Evolutionary conservation across 352 stramenopile genomes (phyloP).

Genomic region (Poterioochromonas sp.): DNA sequence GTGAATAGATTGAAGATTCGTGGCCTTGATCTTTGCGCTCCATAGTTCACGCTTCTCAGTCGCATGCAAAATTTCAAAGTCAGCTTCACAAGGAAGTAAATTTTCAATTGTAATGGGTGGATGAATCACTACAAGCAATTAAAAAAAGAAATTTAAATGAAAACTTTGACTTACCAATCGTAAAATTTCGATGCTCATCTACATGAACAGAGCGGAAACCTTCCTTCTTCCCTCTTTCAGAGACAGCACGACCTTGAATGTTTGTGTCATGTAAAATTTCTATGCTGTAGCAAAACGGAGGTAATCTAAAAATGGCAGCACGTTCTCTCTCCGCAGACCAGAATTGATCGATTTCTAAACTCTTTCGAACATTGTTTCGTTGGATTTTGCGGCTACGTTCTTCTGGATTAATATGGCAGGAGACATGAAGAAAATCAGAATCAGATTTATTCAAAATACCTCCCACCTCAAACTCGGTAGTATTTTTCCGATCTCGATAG

Average conservation of each 20-base stretch:
- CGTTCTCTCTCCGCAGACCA: not conserved
- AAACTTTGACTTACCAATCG: not conserved
- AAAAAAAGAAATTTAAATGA: not conserved
- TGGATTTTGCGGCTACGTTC: not conserved
- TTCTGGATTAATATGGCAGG: not conserved
- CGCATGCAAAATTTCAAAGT: conserved; percentile 67
- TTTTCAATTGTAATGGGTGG: conserved; percentile 71
- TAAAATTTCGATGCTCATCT: not conserved
- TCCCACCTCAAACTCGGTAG: not conserved
- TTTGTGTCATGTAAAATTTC: not conserved
- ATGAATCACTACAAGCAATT: conserved; percentile 53
- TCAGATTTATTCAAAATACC: not conserved
- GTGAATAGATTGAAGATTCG: conserved; percentile 55
- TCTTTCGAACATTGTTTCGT: not conserved
- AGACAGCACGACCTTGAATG: not conserved
- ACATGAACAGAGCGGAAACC: not conserved
- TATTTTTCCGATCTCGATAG: not conserved
- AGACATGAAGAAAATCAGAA: not conserved
- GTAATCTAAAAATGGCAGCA: too few relatives aligned
- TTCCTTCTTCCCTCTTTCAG: not conserved
- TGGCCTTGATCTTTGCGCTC: conserved; percentile 53
- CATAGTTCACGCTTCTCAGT: conserved; percentile 55
- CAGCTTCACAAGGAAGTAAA: conserved; percentile 57
- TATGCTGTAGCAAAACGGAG: conserved; percentile 4
- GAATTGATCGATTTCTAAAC: not conserved